Conservation (phyloP, 306 rosid genomes). For the Herpetospermum pedunculosum region DNA sequence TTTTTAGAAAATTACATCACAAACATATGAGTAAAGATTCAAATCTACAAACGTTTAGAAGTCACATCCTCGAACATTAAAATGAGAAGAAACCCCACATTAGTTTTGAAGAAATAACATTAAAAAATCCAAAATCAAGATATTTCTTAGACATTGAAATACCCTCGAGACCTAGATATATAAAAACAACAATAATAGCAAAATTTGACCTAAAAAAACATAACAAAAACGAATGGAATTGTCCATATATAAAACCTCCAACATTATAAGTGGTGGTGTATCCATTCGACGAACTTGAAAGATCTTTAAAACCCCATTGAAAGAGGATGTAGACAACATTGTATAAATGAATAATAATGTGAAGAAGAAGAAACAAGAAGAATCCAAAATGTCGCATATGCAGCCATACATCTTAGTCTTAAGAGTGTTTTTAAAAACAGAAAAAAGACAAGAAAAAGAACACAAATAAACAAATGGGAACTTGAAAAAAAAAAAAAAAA, state of each 20-base stretch:
- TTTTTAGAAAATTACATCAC: too few species aligned
- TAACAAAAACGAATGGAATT: not conserved
- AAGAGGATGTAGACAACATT: not conserved
- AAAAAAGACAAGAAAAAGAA: not conserved
- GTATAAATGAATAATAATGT: not conserved
- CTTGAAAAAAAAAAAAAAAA: too few species aligned
- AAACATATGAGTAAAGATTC: too few species aligned
- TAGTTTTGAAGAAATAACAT: too few species aligned
- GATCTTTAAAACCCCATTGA: too few species aligned
- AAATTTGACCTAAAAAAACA: not conserved
- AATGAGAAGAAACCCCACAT: not conserved
- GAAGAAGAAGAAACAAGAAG: not conserved
- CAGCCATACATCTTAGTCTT: not conserved
- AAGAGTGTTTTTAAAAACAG: not conserved
- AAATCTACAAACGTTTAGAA: too few species aligned
- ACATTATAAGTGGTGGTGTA: not conserved
- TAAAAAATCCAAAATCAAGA: not conserved
- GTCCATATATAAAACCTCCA: not conserved
- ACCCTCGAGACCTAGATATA: not conserved
- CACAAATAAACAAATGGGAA: not conserved
- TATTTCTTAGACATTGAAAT: not conserved
- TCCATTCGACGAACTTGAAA: not conserved
- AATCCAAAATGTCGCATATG: conserved; percentile 1
- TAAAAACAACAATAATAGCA: not conserved
- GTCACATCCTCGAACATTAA: too few species aligned